Evolutionary conservation across 352 stramenopile species (phyloP).

Genomic region (Globisporangium perplexum): DNA sequence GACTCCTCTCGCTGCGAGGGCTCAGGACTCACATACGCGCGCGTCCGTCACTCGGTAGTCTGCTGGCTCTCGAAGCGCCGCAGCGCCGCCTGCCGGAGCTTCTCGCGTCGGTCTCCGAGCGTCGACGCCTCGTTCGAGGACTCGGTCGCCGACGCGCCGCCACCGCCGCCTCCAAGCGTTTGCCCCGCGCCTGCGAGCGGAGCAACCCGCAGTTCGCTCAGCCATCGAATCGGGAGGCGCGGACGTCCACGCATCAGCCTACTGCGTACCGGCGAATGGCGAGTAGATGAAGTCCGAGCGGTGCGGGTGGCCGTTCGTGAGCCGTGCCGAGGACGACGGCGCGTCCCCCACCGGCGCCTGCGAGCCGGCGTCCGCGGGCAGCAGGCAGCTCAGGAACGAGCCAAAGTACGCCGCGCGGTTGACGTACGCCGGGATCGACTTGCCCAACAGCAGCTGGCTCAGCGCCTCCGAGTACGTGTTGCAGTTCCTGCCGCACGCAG

Average conservation of each 20-base stretch:
- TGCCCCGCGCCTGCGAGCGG: slow-evolving; percentile 35
- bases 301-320: slow-evolving; percentile 14
- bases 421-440: slow-evolving; percentile 85
- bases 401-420: slow-evolving; percentile 93
- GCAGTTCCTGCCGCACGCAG: slow-evolving; percentile 68
- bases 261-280: slow-evolving; percentile 49
- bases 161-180: slow-evolving; percentile 22
- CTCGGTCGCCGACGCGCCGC: slow-evolving; percentile 3
- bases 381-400: slow-evolving; percentile 80
- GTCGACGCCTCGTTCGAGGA: slow-evolving; percentile 14
- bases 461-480: slow-evolving; percentile 92
- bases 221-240: no score
- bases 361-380: slow-evolving; percentile 44
- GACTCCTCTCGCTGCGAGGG: no score
- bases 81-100: slow-evolving; percentile 54
- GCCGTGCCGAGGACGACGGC: slow-evolving; percentile 8
- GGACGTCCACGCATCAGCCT: no score
- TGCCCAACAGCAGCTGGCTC: slow-evolving; percentile 74
- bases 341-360: slow-evolving; percentile 52
- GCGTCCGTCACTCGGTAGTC: neutral
- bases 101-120: slow-evolving; percentile 55
- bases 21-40: no score
- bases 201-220: no score
- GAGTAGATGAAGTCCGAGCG: slow-evolving; percentile 42
- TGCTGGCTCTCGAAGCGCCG: slow-evolving; percentile 36